These are phyloP conservation scores for Leptodontidium sp. DNA, from an alignment of 2,329 filamentous ascomycete species.

Conservation along the genomic window DNA sequence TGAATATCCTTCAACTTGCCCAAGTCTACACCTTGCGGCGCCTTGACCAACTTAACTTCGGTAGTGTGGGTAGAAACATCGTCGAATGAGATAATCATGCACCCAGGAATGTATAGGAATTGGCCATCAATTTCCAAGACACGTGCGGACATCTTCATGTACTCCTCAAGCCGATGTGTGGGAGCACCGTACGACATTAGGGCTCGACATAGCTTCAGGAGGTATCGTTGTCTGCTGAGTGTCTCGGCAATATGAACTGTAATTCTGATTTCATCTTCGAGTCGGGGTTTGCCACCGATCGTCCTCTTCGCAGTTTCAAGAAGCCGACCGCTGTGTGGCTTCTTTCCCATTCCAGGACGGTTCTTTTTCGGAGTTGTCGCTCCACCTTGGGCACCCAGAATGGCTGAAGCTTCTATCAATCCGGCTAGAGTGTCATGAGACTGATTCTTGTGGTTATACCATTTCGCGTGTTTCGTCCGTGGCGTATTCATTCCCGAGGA, in stretches of 20 bases:
- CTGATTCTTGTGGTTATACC: conserved; percentile 51
- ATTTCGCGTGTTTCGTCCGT: conserved; percentile 42
- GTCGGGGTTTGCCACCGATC: conserved; percentile 39
- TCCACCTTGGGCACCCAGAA: conserved; percentile 58
- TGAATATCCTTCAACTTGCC: conserved; percentile 78
- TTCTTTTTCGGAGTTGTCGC: conserved; percentile 48
- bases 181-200: conserved; percentile 92
- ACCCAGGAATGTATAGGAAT: conserved; percentile 88
- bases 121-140: conserved; percentile 89
- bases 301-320: conserved; percentile 38
- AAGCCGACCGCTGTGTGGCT: conserved; percentile 40
- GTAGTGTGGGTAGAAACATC: conserved; percentile 77
- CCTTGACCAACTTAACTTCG: conserved; percentile 79
- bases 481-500: conserved; percentile 52
- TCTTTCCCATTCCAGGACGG: conserved; percentile 42
- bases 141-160: conserved; percentile 89
- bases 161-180: conserved; percentile 90
- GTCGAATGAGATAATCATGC: conserved; percentile 94
- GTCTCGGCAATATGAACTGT: conserved; percentile 71
- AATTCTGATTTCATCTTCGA: conserved; percentile 53
- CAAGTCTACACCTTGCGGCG: conserved; percentile 74
- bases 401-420: conserved; percentile 62
- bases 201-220: conserved; percentile 83
- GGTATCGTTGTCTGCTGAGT: conserved; percentile 80
- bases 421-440: conserved; percentile 59